These are phyloP conservation scores for Volutella citrinella DNA, from an alignment of 2,329 filamentous ascomycete genomes.

Conservation along the genomic window DNA sequence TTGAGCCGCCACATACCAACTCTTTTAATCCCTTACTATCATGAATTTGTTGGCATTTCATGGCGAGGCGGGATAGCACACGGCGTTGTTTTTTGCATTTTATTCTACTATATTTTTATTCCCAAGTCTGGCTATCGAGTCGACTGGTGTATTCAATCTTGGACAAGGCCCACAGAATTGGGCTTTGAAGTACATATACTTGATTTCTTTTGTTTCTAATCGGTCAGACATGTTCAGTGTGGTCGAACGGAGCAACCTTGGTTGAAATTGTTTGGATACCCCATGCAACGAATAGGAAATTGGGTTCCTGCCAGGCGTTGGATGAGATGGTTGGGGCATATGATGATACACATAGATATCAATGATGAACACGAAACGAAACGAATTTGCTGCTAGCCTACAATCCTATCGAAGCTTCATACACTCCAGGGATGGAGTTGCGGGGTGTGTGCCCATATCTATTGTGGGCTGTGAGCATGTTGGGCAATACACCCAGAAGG, in stretches of 20 bases:
- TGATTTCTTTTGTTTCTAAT: constrained; percentile 13
- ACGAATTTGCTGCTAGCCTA: not conserved
- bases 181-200: constrained; percentile 20
- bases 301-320: constrained; percentile 25
- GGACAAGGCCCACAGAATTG: too few relatives aligned
- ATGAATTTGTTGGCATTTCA: constrained; percentile 11
- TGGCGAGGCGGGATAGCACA: constrained; percentile 13
- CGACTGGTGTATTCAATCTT: too few relatives aligned
- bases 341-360: constrained; percentile 24
- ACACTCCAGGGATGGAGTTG: too few relatives aligned
- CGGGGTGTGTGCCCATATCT: too few relatives aligned
- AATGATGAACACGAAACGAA: constrained; percentile 21
- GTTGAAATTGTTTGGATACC: constrained; percentile 31
- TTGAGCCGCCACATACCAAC: too few relatives aligned
- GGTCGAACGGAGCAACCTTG: constrained; percentile 20
- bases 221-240: constrained; percentile 24
- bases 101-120: constrained; percentile 10
- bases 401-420: too few relatives aligned
- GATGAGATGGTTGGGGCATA: constrained; percentile 18
- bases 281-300: constrained; percentile 28
- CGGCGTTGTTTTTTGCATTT: constrained; percentile 10
- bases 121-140: constrained; percentile 3
- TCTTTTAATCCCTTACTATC: too few relatives aligned
- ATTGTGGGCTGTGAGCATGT: too few relatives aligned
- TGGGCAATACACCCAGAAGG: too few relatives aligned